Evolutionary conservation across 108 stramenopile species (phyloP).

Genomic region (Seminavis robusta): DNA sequence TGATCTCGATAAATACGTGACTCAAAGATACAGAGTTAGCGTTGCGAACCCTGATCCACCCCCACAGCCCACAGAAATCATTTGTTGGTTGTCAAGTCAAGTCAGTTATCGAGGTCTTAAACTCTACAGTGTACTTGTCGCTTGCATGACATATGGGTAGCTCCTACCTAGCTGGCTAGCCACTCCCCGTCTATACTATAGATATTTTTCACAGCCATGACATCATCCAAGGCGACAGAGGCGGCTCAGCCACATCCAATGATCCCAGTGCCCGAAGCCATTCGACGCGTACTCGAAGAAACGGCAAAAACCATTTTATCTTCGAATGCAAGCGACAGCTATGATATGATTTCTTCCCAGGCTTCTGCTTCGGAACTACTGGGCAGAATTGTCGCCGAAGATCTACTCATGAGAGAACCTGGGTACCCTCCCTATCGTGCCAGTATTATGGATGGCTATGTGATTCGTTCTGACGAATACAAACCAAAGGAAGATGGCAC

Average conservation of each 20-base stretch:
- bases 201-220: no score
- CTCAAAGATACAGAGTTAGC: no score
- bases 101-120: no score
- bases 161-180: no score
- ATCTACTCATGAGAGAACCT: slow-evolving; percentile 45
- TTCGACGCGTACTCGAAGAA: slow-evolving; percentile 63
- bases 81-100: no score
- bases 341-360: slow-evolving; percentile 4
- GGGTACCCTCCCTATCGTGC: slow-evolving; percentile 82
- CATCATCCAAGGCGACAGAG: no score
- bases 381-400: slow-evolving; percentile 38
- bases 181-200: no score
- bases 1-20: no score
- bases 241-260: slow-evolving; percentile 65
- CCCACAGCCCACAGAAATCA: no score
- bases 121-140: no score
- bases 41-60: no score
- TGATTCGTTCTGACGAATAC: slow-evolving; percentile 34
- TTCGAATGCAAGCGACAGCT: slow-evolving; percentile 7
- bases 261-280: slow-evolving; percentile 75
- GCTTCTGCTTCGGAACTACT: slow-evolving; percentile 25
- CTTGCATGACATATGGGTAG: no score
- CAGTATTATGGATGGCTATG: slow-evolving; percentile 88
- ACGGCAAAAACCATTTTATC: slow-evolving; percentile 33
- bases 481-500: slow-evolving; percentile 3